Conservation (phyloP, 2,329 filamentous ascomycete genomes). For the Penicillium sp. region DNA sequence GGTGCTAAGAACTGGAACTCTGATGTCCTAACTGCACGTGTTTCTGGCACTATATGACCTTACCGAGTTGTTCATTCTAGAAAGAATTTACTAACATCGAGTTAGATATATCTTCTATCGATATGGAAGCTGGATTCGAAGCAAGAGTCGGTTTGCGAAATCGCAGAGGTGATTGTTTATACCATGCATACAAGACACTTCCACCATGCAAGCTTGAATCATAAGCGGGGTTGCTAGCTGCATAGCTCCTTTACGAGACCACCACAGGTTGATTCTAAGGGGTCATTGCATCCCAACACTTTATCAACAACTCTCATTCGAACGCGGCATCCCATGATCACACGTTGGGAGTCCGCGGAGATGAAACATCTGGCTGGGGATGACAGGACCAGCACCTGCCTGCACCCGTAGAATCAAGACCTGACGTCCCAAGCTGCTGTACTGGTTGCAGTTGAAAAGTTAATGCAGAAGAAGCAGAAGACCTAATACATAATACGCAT, state of each 20-base stretch:
- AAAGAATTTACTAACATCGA: conserved; percentile 5
- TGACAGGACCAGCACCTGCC: not conserved
- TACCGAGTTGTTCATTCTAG: not conserved
- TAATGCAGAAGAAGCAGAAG: conserved; percentile 12
- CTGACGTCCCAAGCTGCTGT: conserved; percentile 12
- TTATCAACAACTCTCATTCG: not conserved
- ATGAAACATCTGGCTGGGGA: not conserved
- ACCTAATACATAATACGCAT: conserved; percentile 7
- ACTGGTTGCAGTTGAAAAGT: conserved; percentile 13
- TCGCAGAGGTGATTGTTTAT: conserved; percentile 22
- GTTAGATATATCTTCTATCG: conserved; percentile 45
- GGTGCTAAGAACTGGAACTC: not conserved
- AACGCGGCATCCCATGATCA: not conserved
- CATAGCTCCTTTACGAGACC: not conserved
- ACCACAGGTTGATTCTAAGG: conserved; percentile 5
- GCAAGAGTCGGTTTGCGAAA: conserved; percentile 41
- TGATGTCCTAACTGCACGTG: conserved; percentile 9
- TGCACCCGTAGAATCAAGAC: not conserved
- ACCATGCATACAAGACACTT: conserved; percentile 8
- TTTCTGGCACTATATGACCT: not conserved
- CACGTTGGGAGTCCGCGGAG: not conserved
- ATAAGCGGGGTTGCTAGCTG: not conserved
- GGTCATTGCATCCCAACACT: conserved; percentile 7
- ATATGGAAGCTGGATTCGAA: conserved; percentile 42
- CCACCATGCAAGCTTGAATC: conserved; percentile 3